phyloP scores from a whole-genome alignment of 2,329 filamentous ascomycete species.

The Didymella exigua region DNA sequence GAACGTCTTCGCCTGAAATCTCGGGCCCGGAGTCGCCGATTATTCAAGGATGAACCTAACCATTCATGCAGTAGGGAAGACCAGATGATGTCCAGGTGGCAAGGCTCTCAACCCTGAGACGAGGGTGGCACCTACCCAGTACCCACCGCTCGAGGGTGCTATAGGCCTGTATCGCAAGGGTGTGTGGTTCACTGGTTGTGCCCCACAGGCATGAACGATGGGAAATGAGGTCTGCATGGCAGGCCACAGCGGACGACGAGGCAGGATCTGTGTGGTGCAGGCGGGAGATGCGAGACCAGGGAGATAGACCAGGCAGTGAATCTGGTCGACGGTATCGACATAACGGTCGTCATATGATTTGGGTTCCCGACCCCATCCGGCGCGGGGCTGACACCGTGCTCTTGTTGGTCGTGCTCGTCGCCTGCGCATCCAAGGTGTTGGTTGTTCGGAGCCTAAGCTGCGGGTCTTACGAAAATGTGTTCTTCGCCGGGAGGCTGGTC shows the following conservation, averaged over 20 bases:
- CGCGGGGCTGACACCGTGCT: slow-evolving; percentile 12
- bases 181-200: not conserved
- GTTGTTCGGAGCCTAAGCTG: not conserved
- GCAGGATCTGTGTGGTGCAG: slow-evolving; percentile 4
- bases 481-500: not conserved
- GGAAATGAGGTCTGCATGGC: slow-evolving; percentile 19
- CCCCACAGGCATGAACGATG: slow-evolving; percentile 16
- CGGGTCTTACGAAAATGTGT: slow-evolving; percentile 2
- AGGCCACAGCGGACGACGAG: slow-evolving; percentile 2
- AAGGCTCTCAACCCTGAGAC: slow-evolving; percentile 11
- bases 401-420: slow-evolving; percentile 3
- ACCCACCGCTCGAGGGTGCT: slow-evolving; percentile 4
- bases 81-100: not conserved
- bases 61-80: slow-evolving; percentile 13
- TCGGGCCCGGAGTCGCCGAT: slow-evolving; percentile 3
- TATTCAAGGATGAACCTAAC: slow-evolving; percentile 2
- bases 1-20: slow-evolving; percentile 9
- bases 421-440: slow-evolving; percentile 1
- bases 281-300: slow-evolving; percentile 20
- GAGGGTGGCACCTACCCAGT: slow-evolving; percentile 7
- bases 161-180: slow-evolving; percentile 2
- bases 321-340: slow-evolving; percentile 5
- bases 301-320: not conserved
- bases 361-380: not conserved
- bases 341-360: slow-evolving; percentile 6